Evolutionary conservation across 73 alveolate species (phyloP).

Genomic region (Stentor coeruleus): DNA sequence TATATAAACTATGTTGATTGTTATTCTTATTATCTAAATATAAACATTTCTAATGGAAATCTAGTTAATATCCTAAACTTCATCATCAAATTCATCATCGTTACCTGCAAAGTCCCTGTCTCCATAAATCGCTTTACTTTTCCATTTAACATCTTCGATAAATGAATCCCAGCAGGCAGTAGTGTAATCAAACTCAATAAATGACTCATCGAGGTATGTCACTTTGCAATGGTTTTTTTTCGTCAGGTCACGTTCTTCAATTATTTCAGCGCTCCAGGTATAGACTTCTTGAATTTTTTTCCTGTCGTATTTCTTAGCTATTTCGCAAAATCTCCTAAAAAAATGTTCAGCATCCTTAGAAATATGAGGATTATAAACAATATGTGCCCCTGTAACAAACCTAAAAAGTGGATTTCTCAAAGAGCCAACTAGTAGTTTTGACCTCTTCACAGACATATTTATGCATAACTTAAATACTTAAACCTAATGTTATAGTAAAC

Average conservation of each 20-base stretch:
- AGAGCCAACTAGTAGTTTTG: background rate
- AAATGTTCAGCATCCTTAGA: background rate
- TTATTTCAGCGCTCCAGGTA: background rate
- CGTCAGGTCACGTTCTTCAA: background rate
- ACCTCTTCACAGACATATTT: background rate
- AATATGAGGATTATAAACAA: background rate
- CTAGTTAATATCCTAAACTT: background rate
- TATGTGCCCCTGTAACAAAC: background rate
- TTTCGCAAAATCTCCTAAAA: background rate
- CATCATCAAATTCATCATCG: constrained; percentile 6
- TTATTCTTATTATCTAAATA: too few relatives aligned
- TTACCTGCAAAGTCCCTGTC: background rate
- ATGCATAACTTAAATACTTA: too few relatives aligned
- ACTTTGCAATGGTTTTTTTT: background rate
- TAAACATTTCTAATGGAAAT: too few relatives aligned
- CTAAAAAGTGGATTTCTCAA: background rate
- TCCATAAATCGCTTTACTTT: too few relatives aligned
- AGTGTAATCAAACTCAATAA: background rate
- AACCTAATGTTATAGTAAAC: too few relatives aligned
- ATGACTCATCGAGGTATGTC: background rate
- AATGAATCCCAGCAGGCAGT: background rate
- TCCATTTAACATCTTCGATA: too few relatives aligned
- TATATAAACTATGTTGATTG: too few relatives aligned
- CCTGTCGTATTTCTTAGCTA: background rate
- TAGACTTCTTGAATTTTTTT: background rate